Evolutionary conservation across 169 alveolate genomes (phyloP), one percentile per base, ranked within the genome.

Genomic region (Plasmodium vivax): DNA sequence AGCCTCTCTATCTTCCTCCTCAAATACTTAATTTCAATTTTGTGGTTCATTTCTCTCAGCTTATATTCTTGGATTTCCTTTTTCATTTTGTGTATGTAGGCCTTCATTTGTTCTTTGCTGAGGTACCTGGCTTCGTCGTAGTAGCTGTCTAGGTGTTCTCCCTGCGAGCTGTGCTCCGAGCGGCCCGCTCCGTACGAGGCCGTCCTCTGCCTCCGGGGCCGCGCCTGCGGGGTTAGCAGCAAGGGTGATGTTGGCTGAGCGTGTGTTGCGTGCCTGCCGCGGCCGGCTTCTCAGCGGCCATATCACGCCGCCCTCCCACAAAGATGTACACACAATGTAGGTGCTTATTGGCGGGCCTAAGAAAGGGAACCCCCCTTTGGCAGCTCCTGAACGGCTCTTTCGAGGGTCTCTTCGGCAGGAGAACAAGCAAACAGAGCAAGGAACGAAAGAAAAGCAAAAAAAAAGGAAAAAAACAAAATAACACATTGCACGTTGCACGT

Each of bases 331-430:
- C 43, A 68, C 75, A 62, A n/a, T 19, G 38, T 2, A 23, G 77
- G 14, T 68, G n/a, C n/a, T 58, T 38, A 68, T 68, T 2, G 41
- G 23, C 27, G 41, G 14, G 74, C 85, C 8, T 43, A 80, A 80
- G 19, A 80, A 80, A 51, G 27, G 56, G 6, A 14, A 19, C 4
- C 36, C 36, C 38, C 27, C 34, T 62, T 62, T 5, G 75, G 34
- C 34, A 7, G n/a, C 16, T 85, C 74, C 83, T 90, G 41, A 79
- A 90, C 34, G 83, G 43, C 54, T 90, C 94, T 34, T 90, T 90
- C 51, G 94, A 85, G 38, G 94, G 80, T 43, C 90, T 75, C 94
- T 90, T 90, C 71, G 83, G 82, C n/a, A 77, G 30, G 62, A 77
- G 47, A 88, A 79, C 6, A 85, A 77, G 41, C 54, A 74, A 41